Evolutionary conservation across 257 asterid genomes (phyloP), one percentile per base, ranked within the genome.

Genomic region (Gynochthodes officinalis): DNA sequence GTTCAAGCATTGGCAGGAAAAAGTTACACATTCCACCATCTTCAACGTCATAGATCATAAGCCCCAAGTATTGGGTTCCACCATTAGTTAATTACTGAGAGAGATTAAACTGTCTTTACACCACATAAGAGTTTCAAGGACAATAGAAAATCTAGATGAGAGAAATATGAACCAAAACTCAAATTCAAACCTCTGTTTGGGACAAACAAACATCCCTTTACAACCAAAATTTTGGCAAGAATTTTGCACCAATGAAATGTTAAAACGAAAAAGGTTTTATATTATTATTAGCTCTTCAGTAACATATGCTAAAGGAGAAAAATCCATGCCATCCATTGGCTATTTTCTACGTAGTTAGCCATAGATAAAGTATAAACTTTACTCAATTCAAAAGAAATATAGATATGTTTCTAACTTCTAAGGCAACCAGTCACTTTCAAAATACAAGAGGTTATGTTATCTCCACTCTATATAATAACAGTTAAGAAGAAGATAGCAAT

Each of bases 401-500:
- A 30, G n/a, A 30, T 67, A 15, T 32, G 64, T 18, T 28, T 55
- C 42, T 4, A 12, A 58, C 7, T 27, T 11, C 64, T 2, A 7
- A 21, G 23, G 13, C 42, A 27, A 30, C 61, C 39, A 48, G 52
- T 44, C 74, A 63, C 54, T 33, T 30, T 30, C 42, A 60, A 49
- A 7, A 48, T 11, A n/a, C 46, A 67, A 50, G 21, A 49, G 40
- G 44, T 11, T 13, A 72, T 39, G 52, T 49, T 4, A 18, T 16
- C 7, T 73, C 21, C 7, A 30, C 2, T 32, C 14, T 4, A 5
- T 25, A 37, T 33, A 9, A 12, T 39, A 54, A 50, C 73, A 65
- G 15, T 54, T 28, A 32, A 16, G 16, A n/a, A 39, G 68, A 15
- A 44, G 68, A 32, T 58, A 14, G 61, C 73, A 72, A 71, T 74